Percentiles rank a stretch among this genome's conserved stretches.
phyloP scores from a whole-genome alignment of 129 eudicot genomes.

The Sambucus nigra region DNA sequence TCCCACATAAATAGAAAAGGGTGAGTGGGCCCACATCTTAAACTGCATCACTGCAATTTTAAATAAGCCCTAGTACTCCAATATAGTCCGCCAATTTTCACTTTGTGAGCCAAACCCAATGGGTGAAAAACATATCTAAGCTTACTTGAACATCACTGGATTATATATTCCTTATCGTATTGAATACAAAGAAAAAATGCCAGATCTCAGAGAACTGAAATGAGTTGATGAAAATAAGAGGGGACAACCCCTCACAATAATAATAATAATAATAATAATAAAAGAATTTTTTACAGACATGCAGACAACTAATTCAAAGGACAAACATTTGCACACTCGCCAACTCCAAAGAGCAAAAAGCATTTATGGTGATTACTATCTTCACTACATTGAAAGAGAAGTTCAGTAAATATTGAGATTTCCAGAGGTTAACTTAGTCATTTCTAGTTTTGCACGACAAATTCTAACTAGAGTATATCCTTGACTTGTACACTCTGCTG shows the following conservation, averaged over 20 bases:
- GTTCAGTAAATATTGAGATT: too few relatives aligned
- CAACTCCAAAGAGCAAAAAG: background rate
- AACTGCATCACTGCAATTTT: background rate
- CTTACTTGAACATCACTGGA: background rate
- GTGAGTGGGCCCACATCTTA: background rate
- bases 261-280: background rate
- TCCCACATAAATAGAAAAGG: background rate
- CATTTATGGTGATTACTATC: background rate
- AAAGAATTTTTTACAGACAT: background rate
- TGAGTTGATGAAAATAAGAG: background rate
- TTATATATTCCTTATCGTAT: conserved; percentile 2
- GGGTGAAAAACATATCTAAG: background rate
- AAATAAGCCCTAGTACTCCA: background rate
- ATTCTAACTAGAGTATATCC: too few relatives aligned
- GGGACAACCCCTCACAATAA: background rate
- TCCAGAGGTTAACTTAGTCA: too few relatives aligned
- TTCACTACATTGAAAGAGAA: too few relatives aligned
- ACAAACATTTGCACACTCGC: background rate
- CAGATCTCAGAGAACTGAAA: background rate
- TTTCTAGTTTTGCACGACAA: too few relatives aligned
- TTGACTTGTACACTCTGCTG: too few relatives aligned
- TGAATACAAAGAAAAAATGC: background rate
- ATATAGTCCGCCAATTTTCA: background rate
- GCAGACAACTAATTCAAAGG: background rate
- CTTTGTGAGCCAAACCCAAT: background rate